Conservation (phyloP, 208 protist species). For the Crithidia thermophila region DNA sequence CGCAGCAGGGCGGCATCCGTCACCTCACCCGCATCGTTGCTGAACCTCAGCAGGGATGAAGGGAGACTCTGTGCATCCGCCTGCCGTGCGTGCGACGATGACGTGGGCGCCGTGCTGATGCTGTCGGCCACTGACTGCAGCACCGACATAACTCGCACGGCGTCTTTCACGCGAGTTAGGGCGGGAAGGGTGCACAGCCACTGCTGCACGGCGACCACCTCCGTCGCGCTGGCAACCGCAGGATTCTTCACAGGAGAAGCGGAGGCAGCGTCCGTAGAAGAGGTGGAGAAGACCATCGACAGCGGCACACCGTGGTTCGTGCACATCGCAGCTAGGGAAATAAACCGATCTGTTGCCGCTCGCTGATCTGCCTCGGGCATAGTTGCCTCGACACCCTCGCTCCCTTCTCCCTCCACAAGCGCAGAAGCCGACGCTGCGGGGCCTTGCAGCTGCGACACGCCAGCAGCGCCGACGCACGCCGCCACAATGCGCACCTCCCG, state of each 20-base stretch:
- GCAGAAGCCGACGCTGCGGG: no score
- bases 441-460: no score
- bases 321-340: conserved; percentile 69
- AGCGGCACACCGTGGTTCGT: conserved; percentile 66
- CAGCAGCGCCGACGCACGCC: conserved; percentile 11
- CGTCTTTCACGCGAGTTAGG: conserved; percentile 29
- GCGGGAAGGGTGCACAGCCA: conserved; percentile 16
- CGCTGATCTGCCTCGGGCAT: background rate
- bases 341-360: conserved; percentile 41
- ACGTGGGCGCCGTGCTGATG: no score
- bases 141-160: conserved; percentile 57
- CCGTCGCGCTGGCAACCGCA: no score
- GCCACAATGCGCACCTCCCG: conserved; percentile 69
- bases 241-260: no score
- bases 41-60: background rate
- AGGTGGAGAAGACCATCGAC: conserved; percentile 36
- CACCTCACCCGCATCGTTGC: conserved; percentile 11
- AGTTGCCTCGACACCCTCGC: background rate
- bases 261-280: background rate
- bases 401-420: background rate
- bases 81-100: no score
- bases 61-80: background rate
- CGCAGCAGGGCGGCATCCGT: conserved; percentile 25
- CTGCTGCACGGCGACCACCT: background rate
- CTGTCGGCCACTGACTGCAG: conserved; percentile 10